Base-by-base conservation (phyloP, 1,284 basidiomycete genomes). In the Tylopilus orsonianus region DNA sequence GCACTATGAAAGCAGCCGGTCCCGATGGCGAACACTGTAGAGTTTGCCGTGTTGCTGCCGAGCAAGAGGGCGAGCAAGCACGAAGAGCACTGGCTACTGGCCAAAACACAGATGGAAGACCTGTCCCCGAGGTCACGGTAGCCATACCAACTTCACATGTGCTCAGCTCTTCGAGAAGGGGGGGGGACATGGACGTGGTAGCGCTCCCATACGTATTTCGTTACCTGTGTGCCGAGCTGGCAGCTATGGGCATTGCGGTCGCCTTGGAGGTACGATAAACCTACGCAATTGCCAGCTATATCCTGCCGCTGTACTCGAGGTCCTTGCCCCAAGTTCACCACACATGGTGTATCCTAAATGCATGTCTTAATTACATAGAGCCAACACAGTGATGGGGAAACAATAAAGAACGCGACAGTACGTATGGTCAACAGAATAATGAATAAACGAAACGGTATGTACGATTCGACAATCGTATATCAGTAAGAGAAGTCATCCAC, bases 121-220 rank as follows among this genome's bases (percentile, higher is more conserved):
- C 47, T 24, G 68, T 71, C 37, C 66, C 73, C 3, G 82, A 85
- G 51, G 69, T 91, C 16, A 72, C 71, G 10, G 80, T 90, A 36
- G 76, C 79, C 16, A 79, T 90, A 42, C 74, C 84, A 24, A 79
- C 79, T 29, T 74, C 79, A 53, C 79, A 90, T 62, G 73, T 90
- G 41, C 73, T 91, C 36, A 75, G 77, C 46, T 70, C 69, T 41
- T 70, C 72, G 30, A 70, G 71, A 58, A 85, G 83, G 70, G 86
- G 86, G 34, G 85, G 87, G 5, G 85, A 93, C 60, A 80, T 97
- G 67, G 95, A 97, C 67, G 87, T 97, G 37, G 83, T 97, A 45
- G 96, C 96, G 6, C 84, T 99, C 20, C 97, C 97, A 6, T 99
- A 93, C 65, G 96, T 97, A 40, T 94, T 95, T 71, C 78, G 91